A percentile compares a stretch with the other conserved stretches of the same genome.
Conservation (phyloP, 2,329 filamentous ascomycete species). For the Hypocrella siamensis region DNA sequence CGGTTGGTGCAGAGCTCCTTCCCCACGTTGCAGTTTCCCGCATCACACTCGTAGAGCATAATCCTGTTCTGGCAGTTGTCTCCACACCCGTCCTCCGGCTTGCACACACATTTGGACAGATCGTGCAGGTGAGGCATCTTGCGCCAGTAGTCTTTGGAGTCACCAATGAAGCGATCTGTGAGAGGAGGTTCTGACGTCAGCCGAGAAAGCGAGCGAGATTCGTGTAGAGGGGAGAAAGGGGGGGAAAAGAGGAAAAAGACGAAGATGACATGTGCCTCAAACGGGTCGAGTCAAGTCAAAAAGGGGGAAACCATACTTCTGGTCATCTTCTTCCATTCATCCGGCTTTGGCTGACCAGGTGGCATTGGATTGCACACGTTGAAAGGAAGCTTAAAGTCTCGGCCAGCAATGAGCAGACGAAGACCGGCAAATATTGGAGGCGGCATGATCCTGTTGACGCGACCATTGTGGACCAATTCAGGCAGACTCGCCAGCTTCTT, state of each 20-base stretch:
- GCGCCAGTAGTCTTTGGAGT: slow-evolving; percentile 67
- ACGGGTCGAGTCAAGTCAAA: not conserved
- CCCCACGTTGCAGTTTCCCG: slow-evolving; percentile 71
- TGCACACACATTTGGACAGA: slow-evolving; percentile 65
- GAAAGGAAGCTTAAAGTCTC: slow-evolving; percentile 79
- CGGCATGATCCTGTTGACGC: slow-evolving; percentile 46
- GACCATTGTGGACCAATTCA: slow-evolving; percentile 28
- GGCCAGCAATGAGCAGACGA: slow-evolving; percentile 51
- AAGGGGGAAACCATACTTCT: slow-evolving; percentile 49
- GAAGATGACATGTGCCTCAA: no score
- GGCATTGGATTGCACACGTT: slow-evolving; percentile 81
- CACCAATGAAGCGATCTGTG: slow-evolving; percentile 76
- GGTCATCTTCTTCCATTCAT: slow-evolving; percentile 83
- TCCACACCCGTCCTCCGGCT: slow-evolving; percentile 62
- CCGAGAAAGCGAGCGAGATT: no score
- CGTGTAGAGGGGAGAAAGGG: no score
- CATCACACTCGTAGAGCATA: slow-evolving; percentile 95
- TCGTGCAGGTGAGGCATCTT: slow-evolving; percentile 60
- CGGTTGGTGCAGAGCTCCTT: slow-evolving; percentile 68
- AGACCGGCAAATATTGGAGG: slow-evolving; percentile 66
- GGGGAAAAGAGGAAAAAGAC: no score
- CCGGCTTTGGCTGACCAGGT: slow-evolving; percentile 74
- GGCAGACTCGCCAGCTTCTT: slow-evolving; percentile 31
- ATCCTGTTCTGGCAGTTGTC: slow-evolving; percentile 87
- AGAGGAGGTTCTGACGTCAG: no score